Percentiles rank a stretch among this genome's conserved stretches.
Evolutionary conservation across 2,329 filamentous ascomycete genomes (phyloP).

Genomic region (Dothideomycetes sp.): DNA sequence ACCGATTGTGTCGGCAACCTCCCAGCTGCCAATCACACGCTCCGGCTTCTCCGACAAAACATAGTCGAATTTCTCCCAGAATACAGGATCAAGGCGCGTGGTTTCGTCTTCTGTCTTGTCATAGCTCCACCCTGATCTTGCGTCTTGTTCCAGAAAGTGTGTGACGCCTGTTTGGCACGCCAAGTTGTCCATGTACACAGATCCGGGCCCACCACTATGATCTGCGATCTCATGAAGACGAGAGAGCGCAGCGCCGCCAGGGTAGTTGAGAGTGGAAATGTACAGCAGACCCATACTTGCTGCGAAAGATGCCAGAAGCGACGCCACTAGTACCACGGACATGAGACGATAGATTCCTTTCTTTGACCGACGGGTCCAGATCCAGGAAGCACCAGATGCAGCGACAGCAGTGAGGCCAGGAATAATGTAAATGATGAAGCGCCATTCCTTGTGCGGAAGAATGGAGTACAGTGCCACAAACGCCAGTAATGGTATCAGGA

Average conservation of each 20-base stretch:
- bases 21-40: conserved; percentile 40
- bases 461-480: conserved; percentile 76
- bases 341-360: conserved; percentile 44
- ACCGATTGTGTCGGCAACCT: conserved; percentile 36
- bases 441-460: conserved; percentile 90
- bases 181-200: conserved; percentile 49
- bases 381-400: conserved; percentile 59
- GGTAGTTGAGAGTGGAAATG: conserved; percentile 84
- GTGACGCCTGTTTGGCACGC: conserved; percentile 54
- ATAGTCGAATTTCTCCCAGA: conserved; percentile 51
- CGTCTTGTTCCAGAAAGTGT: conserved; percentile 40
- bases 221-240: conserved; percentile 23
- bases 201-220: neutral
- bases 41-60: conserved; percentile 42
- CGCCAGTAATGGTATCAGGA: conserved; percentile 53
- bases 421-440: conserved; percentile 84
- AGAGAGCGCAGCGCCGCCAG: conserved; percentile 68
- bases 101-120: conserved; percentile 46
- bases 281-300: conserved; percentile 58
- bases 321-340: conserved; percentile 45
- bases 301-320: conserved; percentile 48
- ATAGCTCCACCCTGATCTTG: conserved; percentile 37
- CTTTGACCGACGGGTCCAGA: conserved; percentile 52
- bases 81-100: conserved; percentile 35
- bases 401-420: conserved; percentile 71